Base-by-base conservation (phyloP, 306 rosid species). In the Vicia faba region DNA sequence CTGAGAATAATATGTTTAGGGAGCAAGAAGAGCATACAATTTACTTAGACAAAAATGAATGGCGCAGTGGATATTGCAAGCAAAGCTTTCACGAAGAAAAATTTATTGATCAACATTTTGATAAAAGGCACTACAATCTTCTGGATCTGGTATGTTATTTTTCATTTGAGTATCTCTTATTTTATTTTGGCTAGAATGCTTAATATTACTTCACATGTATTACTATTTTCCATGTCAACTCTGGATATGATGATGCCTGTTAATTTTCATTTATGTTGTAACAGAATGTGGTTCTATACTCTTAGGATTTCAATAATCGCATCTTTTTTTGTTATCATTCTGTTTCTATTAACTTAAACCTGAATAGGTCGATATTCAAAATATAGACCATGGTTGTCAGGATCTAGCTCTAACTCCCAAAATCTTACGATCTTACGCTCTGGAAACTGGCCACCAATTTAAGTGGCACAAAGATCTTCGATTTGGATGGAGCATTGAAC, bases 21-120 rank as follows among this genome's bases (percentile, higher is more conserved):
- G 90, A 88, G 78, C 98, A 93, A 84, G 98, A 93, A 78, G 88
- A 80, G 81, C 88, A 93, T 82, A 93, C 83, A 81, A 75, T 88
- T 74, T 83, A 68, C 78, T 11, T 86, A 31, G 91, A 93, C 76
- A 72, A 71, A 73, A 60, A 82, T 19, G 97, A 93, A 49, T 93
- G 98, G 98, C 89, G 64, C 58, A 89, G 98, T 72, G 97, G 95
- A 75, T 93, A 84, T 86, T 93, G 98, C 80, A 88, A 78, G 83
- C 89, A 93, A 83, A 86, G 91, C 84, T 93, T 93, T 70, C 91
- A 82, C 28, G 96, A 83, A 48, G 98, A 87, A 75, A 84, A 82
- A 23, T 93, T 86, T 88, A 89, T 93, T 29, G 96, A 93, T 79
- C 91, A 82, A 86, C 98, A 93, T 85, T 86, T 93, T 72, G 97